Percentiles rank a stretch among this genome's conserved stretches.
These are phyloP conservation scores for Erythrobasidium hasegawianum DNA, from an alignment of 1,284 basidiomycete species.

Conservation along the genomic window DNA sequence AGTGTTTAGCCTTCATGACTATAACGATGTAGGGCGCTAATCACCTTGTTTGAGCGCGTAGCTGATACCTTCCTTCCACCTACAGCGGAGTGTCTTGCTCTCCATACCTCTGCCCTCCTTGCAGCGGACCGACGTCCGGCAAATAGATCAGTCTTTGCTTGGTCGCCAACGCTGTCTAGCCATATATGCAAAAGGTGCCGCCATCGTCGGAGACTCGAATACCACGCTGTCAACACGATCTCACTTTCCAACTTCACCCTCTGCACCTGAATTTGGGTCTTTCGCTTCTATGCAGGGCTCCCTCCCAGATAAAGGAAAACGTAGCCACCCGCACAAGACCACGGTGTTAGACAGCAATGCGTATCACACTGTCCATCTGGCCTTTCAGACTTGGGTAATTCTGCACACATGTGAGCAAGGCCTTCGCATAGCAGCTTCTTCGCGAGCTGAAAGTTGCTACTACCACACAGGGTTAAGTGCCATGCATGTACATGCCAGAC, in stretches of 20 bases:
- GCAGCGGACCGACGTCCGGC: conserved; percentile 40
- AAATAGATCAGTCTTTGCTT: conserved; percentile 42
- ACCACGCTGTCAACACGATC: conserved; percentile 3
- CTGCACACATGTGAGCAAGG: conserved; percentile 40
- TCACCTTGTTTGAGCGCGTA: neutral
- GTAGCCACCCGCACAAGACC: neutral
- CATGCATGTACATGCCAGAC: conserved; percentile 8
- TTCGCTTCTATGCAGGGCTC: neutral
- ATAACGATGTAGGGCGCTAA: neutral
- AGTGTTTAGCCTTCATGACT: neutral
- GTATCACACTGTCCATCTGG: conserved; percentile 41
- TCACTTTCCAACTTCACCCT: conserved; percentile 10
- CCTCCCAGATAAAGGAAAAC: neutral
- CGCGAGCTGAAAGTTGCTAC: neutral
- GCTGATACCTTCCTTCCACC: neutral
- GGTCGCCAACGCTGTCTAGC: conserved; percentile 41
- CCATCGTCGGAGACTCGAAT: conserved; percentile 10
- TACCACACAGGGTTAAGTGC: conserved; percentile 16
- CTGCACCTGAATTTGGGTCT: conserved; percentile 28
- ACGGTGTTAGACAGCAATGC: conserved; percentile 30
- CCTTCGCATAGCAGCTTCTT: conserved; percentile 27
- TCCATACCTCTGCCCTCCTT: conserved; percentile 17
- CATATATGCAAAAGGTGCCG: conserved; percentile 21
- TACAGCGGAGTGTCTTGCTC: neutral
- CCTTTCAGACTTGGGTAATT: conserved; percentile 39